Evolutionary conservation across 2,329 filamentous ascomycete genomes (phyloP).

Genomic region (Epichloe glyceriae): DNA sequence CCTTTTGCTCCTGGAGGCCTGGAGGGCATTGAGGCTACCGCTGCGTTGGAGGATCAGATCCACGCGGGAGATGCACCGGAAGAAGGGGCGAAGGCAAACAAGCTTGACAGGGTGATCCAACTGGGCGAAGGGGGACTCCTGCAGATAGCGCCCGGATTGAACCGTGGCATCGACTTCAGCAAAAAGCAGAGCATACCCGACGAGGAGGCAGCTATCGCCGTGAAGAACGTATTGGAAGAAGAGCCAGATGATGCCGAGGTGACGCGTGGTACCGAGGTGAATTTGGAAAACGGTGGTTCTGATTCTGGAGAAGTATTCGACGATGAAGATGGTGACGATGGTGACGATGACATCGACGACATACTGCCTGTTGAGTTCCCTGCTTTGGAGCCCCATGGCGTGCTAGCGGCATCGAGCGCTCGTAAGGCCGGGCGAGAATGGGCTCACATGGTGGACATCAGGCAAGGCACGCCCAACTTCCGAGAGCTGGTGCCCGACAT

Average conservation of each 20-base stretch:
- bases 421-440: slow-evolving; percentile 75
- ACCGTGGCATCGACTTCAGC: slow-evolving; percentile 61
- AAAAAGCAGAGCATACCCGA: slow-evolving; percentile 44
- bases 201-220: slow-evolving; percentile 52
- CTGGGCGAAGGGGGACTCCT: slow-evolving; percentile 71
- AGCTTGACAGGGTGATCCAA: slow-evolving; percentile 76
- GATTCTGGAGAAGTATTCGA: slow-evolving; percentile 15
- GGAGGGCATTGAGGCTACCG: slow-evolving; percentile 73
- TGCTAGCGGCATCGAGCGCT: slow-evolving; percentile 55
- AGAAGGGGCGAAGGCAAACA: slow-evolving; percentile 33
- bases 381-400: slow-evolving; percentile 71
- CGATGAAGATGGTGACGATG: slow-evolving; percentile 36
- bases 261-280: slow-evolving; percentile 17
- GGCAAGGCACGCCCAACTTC: slow-evolving; percentile 88
- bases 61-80: slow-evolving; percentile 35
- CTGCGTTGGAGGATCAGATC: slow-evolving; percentile 68
- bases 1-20: slow-evolving; percentile 87
- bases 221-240: slow-evolving; percentile 48
- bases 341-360: slow-evolving; percentile 65
- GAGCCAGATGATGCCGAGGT: slow-evolving; percentile 30
- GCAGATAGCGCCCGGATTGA: slow-evolving; percentile 69
- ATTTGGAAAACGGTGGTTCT: slow-evolving; percentile 9
- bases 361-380: slow-evolving; percentile 88
- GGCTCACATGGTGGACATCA: slow-evolving; percentile 97
- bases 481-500: slow-evolving; percentile 87